A percentile compares a stretch with the other conserved stretches of the same genome.
Evolutionary conservation across 2,329 filamentous ascomycete genomes (phyloP).

Genomic region (Tolypocladium tundrense): DNA sequence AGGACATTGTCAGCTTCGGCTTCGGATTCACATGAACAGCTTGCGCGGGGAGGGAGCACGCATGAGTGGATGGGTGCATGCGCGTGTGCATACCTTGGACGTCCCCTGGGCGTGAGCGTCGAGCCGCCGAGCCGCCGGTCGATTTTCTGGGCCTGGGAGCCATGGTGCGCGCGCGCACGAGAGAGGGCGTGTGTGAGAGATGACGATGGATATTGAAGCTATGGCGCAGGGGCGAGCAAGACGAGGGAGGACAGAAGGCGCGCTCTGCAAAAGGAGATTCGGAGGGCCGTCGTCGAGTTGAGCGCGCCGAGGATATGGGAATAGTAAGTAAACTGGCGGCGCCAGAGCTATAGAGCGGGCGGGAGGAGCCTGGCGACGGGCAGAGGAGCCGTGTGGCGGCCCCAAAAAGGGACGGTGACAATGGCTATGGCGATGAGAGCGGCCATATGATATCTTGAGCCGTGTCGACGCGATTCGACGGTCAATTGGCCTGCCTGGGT

Average conservation of each 20-base stretch:
- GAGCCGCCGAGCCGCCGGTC: slow-evolving; percentile 7
- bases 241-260: too few species aligned
- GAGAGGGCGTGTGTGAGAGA: neutral
- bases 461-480: neutral
- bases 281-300: neutral
- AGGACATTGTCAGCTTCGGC: slow-evolving; percentile 9
- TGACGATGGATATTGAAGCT: neutral
- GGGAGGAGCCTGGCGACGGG: neutral
- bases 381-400: neutral
- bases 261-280: too few species aligned
- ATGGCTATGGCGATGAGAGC: neutral
- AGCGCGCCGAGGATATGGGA: neutral
- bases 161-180: slow-evolving; percentile 7
- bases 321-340: neutral
- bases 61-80: neutral
- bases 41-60: neutral
- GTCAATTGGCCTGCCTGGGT: neutral
- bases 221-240: too few species aligned
- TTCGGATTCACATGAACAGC: slow-evolving; percentile 8
- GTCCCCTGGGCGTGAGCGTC: slow-evolving; percentile 23
- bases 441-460: neutral
- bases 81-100: slow-evolving; percentile 24
- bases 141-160: slow-evolving; percentile 9
- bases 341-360: neutral
- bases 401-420: neutral